These are phyloP conservation scores for Trichoderma koningii DNA, from an alignment of 2,329 filamentous ascomycete species.

Conservation along the genomic window DNA sequence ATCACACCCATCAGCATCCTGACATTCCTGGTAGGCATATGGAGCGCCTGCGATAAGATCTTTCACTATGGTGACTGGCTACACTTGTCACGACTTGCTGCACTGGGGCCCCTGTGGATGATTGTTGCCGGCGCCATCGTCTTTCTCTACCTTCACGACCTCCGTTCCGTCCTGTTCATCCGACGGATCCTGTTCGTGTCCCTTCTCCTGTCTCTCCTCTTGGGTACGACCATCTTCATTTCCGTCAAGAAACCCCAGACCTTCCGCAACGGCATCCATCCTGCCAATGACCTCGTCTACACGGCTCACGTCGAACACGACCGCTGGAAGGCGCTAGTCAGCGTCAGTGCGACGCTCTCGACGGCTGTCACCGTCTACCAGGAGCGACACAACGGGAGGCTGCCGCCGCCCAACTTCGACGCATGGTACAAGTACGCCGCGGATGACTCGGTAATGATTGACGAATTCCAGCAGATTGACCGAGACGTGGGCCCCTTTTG, in stretches of 20 bases:
- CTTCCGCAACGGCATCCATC: constrained; percentile 43
- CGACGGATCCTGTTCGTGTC: constrained; percentile 45
- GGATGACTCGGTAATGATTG: constrained; percentile 70
- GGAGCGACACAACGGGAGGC: constrained; percentile 60
- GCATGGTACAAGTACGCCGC: constrained; percentile 84
- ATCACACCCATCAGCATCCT: constrained; percentile 47
- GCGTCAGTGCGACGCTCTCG: constrained; percentile 49
- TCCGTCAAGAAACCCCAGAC: constrained; percentile 37
- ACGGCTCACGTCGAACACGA: constrained; percentile 50
- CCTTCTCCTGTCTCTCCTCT: constrained; percentile 43
- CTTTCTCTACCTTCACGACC: constrained; percentile 49
- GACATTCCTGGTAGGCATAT: constrained; percentile 47
- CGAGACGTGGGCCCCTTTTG: constrained; percentile 76
- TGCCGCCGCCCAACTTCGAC: constrained; percentile 79
- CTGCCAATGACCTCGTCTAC: constrained; percentile 54
- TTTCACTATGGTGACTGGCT: constrained; percentile 49
- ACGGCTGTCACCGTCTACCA: constrained; percentile 53
- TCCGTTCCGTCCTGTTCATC: constrained; percentile 48
- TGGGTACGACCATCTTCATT: constrained; percentile 44
- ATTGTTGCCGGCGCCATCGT: constrained; percentile 46
- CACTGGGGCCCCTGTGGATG: constrained; percentile 44
- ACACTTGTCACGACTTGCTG: constrained; percentile 42
- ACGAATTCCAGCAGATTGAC: constrained; percentile 80
- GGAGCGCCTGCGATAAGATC: constrained; percentile 42
- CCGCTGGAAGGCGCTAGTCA: constrained; percentile 52